Base-by-base conservation (phyloP, 2,329 filamentous ascomycete genomes). In the Venturia carpophila region DNA sequence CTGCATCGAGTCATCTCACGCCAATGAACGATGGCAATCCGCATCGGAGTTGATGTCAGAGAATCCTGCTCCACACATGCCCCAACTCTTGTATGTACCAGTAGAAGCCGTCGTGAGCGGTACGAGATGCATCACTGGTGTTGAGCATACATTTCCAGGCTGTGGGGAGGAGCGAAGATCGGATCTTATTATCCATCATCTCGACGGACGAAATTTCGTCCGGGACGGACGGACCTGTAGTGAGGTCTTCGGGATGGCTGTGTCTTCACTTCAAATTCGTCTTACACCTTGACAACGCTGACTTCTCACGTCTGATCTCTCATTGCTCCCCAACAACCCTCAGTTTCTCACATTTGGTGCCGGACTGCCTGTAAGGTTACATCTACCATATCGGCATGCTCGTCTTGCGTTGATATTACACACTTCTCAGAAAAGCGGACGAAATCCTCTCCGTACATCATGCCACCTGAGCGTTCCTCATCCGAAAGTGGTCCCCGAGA, bases 401-500 rank as follows among this genome's bases (percentile, higher is more conserved):
- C 30, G 52, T 21, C 9, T 58, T 37, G 52, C 30, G 27, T n/a
- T 58, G 27, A 34, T 30, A 58, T 30, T 34, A 55, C 49, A 24
- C 24, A 47, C 45, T 21, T 52, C 27, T 9, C 47, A 27, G 11
- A 21, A 3, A 52, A 27, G 21, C 47, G 47, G 47, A 52, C 47
- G 30, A 34, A 58, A 58, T 58, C 52, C 52, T 17, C 47, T 58
- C 52, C 52, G 52, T n/a, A 27, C 24, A 17, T 1, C 3, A 64
- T 42, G 37, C 62, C 62, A 7, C 62, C 62, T 17, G 63, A 64
- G 27, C 63, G 63, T 9, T 64, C 63, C 49, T 64, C 63, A 52
- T 58, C 63, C 47, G 63, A 52, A 39, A 58, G 42, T 34, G 47
- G 43, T 49, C 52, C 52, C 27, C 52, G 52, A 19, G 61, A 63